phyloP scores from a whole-genome alignment of 495 filamentous ascomycete species.

The Penicillium malachiteum region DNA sequence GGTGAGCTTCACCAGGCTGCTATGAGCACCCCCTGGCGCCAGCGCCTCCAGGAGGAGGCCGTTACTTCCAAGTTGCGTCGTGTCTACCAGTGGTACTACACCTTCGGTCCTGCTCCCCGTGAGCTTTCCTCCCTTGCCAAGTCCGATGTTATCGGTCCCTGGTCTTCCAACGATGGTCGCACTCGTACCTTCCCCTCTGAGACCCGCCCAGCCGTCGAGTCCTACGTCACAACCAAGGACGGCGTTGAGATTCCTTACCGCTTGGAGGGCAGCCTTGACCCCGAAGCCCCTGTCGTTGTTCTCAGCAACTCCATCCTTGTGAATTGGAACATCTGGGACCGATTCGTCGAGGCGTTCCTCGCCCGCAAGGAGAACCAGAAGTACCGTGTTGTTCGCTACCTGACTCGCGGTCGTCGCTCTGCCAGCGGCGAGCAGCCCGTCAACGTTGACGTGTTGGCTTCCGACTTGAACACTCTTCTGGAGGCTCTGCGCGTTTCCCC shows the following conservation, averaged over 20 bases:
- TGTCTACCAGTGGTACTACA: slow-evolving; percentile 70
- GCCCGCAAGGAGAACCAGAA: slow-evolving; percentile 55
- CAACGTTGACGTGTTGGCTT: slow-evolving; percentile 61
- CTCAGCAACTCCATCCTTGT: slow-evolving; percentile 76
- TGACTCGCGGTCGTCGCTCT: slow-evolving; percentile 60
- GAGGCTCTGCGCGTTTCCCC: slow-evolving; percentile 56
- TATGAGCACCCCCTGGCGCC: slow-evolving; percentile 55
- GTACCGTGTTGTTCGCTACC: slow-evolving; percentile 70
- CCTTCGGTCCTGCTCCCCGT: slow-evolving; percentile 71
- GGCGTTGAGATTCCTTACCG: slow-evolving; percentile 67
- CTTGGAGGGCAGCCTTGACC: slow-evolving; percentile 68
- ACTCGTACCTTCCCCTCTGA: slow-evolving; percentile 52
- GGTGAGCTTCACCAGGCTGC: slow-evolving; percentile 63
- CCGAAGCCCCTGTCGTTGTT: slow-evolving; percentile 64
- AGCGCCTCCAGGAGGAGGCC: slow-evolving; percentile 53
- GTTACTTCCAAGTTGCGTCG: slow-evolving; percentile 56
- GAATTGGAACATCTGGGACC: slow-evolving; percentile 73
- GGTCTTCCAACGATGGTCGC: slow-evolving; percentile 54
- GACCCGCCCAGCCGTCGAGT: slow-evolving; percentile 56
- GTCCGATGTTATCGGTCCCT: slow-evolving; percentile 36
- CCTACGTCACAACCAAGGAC: slow-evolving; percentile 65
- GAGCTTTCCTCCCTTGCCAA: slow-evolving; percentile 53
- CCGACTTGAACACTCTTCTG: slow-evolving; percentile 61
- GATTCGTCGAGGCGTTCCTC: slow-evolving; percentile 60
- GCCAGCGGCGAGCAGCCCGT: slow-evolving; percentile 48